A percentile compares a stretch with the other conserved stretches of the same genome.
phyloP scores from a whole-genome alignment of 2,329 filamentous ascomycete species.

The Trichoderma sp. region DNA sequence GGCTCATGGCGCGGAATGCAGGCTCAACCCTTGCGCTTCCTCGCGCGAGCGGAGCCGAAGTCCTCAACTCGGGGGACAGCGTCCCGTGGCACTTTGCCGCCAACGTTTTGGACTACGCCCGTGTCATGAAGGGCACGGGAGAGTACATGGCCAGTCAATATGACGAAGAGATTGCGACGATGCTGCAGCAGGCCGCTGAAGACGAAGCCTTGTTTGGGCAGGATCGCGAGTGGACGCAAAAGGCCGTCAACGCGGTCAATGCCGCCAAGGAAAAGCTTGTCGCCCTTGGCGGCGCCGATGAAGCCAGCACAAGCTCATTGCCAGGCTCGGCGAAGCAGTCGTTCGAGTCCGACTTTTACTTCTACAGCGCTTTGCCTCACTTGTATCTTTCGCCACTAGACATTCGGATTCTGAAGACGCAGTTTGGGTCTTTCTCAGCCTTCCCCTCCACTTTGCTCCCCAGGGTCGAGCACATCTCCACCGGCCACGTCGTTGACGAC shows the following conservation, averaged over 20 bases:
- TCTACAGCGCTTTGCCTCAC: constrained; percentile 85
- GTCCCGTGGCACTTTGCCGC: constrained; percentile 95
- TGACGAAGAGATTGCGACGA: constrained; percentile 73
- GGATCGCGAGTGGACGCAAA: constrained; percentile 88
- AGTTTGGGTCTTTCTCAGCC: constrained; percentile 77
- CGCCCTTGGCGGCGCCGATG: constrained; percentile 44
- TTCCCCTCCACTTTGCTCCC: constrained; percentile 88
- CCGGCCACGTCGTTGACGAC: constrained; percentile 85
- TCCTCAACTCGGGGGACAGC: constrained; percentile 68
- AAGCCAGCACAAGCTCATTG: constrained; percentile 31
- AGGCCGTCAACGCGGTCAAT: constrained; percentile 73
- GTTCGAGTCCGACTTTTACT: constrained; percentile 67
- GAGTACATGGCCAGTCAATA: constrained; percentile 85
- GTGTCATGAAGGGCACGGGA: constrained; percentile 91
- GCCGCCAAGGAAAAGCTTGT: constrained; percentile 74
- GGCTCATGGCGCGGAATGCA: constrained; percentile 78
- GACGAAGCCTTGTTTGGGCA: constrained; percentile 91
- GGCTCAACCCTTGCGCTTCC: constrained; percentile 86
- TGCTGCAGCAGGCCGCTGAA: constrained; percentile 77
- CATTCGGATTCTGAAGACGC: constrained; percentile 87
- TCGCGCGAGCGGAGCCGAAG: constrained; percentile 73
- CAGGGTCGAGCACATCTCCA: constrained; percentile 84
- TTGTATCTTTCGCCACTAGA: constrained; percentile 89
- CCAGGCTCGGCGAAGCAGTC: constrained; percentile 34
- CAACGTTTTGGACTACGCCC: constrained; percentile 90